phyloP scores from a whole-genome alignment of 2,329 filamentous ascomycete genomes.

The Clarireedia paspali region DNA sequence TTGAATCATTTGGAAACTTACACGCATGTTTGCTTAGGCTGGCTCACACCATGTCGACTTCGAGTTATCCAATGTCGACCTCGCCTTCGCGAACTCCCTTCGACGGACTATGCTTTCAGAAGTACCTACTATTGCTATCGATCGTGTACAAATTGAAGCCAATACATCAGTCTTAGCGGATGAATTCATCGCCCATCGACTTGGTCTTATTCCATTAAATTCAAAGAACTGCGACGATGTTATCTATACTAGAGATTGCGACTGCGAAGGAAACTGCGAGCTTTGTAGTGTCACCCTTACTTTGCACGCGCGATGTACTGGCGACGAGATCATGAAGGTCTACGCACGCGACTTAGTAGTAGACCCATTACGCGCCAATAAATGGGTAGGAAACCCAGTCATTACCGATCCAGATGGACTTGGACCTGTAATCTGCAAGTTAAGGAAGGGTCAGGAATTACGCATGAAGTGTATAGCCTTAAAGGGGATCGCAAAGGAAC shows the following conservation, averaged over 20 bases:
- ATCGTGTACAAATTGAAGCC: conserved; percentile 83
- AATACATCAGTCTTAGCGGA: conserved; percentile 96
- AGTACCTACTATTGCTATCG: conserved; percentile 89
- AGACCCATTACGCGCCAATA: conserved; percentile 60
- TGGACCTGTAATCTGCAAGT: conserved; percentile 81
- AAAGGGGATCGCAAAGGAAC: conserved; percentile 98
- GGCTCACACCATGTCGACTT: conserved; percentile 81
- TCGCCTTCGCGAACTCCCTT: conserved; percentile 86
- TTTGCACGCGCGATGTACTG: conserved; percentile 77
- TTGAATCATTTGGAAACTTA: conserved; percentile 16
- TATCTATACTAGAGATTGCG: conserved; percentile 86
- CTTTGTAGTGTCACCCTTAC: conserved; percentile 80
- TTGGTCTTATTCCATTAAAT: conserved; percentile 83
- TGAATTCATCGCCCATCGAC: conserved; percentile 88
- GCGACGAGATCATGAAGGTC: conserved; percentile 85
- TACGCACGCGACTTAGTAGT: conserved; percentile 85
- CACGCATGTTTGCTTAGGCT: conserved; percentile 45
- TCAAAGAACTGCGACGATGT: conserved; percentile 77
- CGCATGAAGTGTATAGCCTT: conserved; percentile 89
- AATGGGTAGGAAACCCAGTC: conserved; percentile 70
- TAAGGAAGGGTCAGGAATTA: conserved; percentile 83
- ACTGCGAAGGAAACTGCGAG: conserved; percentile 93
- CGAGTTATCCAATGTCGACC: conserved; percentile 80
- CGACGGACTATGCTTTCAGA: conserved; percentile 89
- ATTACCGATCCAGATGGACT: conserved; percentile 75